Evolutionary conservation across 2,329 filamentous ascomycete genomes (phyloP).

Genomic region (Colletotrichum paranaense): DNA sequence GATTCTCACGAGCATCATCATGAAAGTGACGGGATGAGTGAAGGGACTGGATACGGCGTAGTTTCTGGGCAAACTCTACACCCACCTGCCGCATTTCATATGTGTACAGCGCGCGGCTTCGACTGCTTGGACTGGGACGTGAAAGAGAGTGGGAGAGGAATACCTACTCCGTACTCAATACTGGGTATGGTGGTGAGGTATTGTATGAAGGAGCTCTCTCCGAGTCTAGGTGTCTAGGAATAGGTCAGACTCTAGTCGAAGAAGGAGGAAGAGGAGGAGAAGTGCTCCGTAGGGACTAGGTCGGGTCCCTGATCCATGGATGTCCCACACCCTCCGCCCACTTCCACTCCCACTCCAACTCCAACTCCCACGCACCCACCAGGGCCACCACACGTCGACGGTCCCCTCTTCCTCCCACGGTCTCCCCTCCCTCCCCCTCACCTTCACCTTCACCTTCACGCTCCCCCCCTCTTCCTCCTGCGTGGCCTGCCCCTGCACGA

Average conservation of each 20-base stretch:
- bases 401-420: neutral
- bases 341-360: constrained; percentile 18
- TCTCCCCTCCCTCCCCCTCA: neutral
- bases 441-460: neutral
- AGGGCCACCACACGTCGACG: constrained; percentile 3
- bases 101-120: neutral
- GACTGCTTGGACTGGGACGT: neutral
- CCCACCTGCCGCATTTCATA: constrained; percentile 29
- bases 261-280: neutral
- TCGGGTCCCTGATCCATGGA: constrained; percentile 1
- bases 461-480: neutral
- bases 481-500: constrained; percentile 18
- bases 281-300: neutral
- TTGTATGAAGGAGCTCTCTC: neutral
- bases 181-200: too few species aligned
- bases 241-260: neutral
- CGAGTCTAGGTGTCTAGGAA: neutral
- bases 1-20: constrained; percentile 2
- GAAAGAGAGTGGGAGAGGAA: neutral
- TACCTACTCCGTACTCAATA: too few species aligned
- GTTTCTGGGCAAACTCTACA: constrained; percentile 14
- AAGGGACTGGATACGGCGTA: neutral
- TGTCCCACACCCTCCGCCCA: constrained; percentile 9
- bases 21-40: neutral
- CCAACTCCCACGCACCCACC: constrained; percentile 28